Base-by-base conservation (phyloP, 2,329 filamentous ascomycete species). In the Clonostachys rosea region DNA sequence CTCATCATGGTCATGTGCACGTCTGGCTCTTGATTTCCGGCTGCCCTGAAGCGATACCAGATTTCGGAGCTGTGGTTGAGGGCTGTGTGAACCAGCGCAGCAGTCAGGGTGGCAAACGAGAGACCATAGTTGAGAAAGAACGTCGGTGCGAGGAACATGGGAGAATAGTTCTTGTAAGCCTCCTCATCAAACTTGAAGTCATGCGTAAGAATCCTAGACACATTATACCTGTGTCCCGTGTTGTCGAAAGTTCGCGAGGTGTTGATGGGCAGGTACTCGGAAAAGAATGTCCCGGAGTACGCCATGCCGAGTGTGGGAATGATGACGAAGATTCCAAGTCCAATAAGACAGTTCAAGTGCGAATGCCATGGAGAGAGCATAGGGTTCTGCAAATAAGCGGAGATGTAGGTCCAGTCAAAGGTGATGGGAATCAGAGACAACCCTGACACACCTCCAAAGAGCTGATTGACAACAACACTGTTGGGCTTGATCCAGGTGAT, bases 351-450 rank as follows among this genome's bases (percentile, higher is more conserved):
- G 55, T 85, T 86, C 46, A 74, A 70, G 47, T 83, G 77, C 13
- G 79, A 80, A 56, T 81, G 78, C 59, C 75, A 81, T 3, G 81
- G 81, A 2, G 78, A 72, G 48, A 82, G 79, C 20, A 84, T 62
- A 9, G 80, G 81, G n/a, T 73, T 78, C 11, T 64, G 61, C 45
- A 79, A 67, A 55, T 76, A 84, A 11, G 75, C 79, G 2, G 76
- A 73, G 49, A 84, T 69, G 46, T 80, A 72, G 44, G 75, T 77
- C 83, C 84, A 87, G 62, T 87, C 83, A 48, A 87, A 81, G 0
- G 82, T 84, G 13, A 86, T 73, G 11, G 83, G 83, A 24, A 86
- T 69, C 12, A 87, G 64, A 1, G 78, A 81, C 5, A 86, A 64
- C 1, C 83, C 83, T 6, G 76, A 77, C 47, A 72, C 71, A 6